Conservation (phyloP, 768 basidiomycete species). For the Galerina marginata region DNA sequence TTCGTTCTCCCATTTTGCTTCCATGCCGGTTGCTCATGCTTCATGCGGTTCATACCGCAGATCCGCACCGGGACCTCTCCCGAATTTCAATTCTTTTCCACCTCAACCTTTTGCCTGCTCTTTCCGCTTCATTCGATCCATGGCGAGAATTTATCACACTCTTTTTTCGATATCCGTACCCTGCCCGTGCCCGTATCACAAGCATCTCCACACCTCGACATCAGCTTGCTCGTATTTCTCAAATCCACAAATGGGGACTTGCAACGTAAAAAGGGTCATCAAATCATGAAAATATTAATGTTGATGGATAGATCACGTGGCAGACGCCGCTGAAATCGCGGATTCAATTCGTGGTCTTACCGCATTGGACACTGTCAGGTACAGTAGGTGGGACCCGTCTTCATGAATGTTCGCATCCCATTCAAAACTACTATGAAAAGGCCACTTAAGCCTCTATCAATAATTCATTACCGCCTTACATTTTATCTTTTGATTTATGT, state of each 20-base stretch:
- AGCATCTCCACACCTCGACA: not conserved
- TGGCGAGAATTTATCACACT: too few relatives aligned
- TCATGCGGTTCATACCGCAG: not conserved
- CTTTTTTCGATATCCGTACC: not conserved
- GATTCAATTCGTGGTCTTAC: not conserved
- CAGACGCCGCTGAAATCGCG: conserved; percentile 9
- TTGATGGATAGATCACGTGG: not conserved
- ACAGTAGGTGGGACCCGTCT: conserved; percentile 2
- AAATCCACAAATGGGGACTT: not conserved
- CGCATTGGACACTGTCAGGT: conserved; percentile 3
- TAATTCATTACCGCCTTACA: too few relatives aligned
- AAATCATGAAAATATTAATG: not conserved
- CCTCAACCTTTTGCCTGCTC: conserved; percentile 1
- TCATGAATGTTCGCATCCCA: not conserved
- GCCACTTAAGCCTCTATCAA: not conserved
- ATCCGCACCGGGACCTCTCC: not conserved
- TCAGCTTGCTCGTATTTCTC: not conserved
- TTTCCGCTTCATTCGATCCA: too few relatives aligned
- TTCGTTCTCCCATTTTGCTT: not conserved
- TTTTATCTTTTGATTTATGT: too few relatives aligned
- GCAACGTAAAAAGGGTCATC: not conserved
- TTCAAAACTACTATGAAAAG: not conserved
- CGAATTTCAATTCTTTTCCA: not conserved
- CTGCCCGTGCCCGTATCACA: not conserved
- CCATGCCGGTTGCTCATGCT: not conserved